A percentile compares a stretch with the other conserved stretches of the same genome.
These are phyloP conservation scores for Ophiostoma montium DNA, from an alignment of 2,329 filamentous ascomycete species.

Conservation along the genomic window DNA sequence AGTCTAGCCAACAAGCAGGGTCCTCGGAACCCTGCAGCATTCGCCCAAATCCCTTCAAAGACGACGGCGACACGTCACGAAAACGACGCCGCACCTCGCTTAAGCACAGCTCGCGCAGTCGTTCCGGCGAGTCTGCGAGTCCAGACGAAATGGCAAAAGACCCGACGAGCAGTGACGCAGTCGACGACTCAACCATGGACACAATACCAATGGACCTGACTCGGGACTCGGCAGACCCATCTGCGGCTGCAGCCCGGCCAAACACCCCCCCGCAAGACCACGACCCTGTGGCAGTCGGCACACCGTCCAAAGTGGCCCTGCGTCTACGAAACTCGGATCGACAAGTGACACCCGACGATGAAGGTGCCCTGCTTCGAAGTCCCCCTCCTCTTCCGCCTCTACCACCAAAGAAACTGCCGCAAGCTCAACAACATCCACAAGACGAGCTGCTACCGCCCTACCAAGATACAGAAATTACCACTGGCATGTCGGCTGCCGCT, in stretches of 20 bases:
- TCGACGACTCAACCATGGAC: not conserved
- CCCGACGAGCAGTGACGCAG: not conserved
- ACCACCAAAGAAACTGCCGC: not conserved
- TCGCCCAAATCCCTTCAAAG: constrained; percentile 48
- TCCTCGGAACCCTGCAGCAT: constrained; percentile 50
- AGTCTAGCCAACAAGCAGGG: constrained; percentile 42
- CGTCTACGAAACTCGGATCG: constrained; percentile 36
- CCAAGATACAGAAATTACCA: not conserved
- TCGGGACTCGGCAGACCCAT: not conserved
- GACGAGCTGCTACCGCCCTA: constrained; percentile 19
- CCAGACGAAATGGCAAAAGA: not conserved
- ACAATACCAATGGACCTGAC: not conserved
- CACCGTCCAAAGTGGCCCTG: constrained; percentile 32
- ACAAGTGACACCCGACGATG: not conserved
- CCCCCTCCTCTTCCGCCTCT: no score
- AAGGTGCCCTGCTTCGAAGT: not conserved
- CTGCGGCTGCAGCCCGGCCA: not conserved
- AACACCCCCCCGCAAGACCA: not conserved
- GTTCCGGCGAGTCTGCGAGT: constrained; percentile 30
- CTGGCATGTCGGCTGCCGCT: not conserved
- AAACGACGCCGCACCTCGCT: constrained; percentile 49
- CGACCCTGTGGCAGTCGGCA: not conserved
- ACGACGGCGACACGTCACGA: constrained; percentile 31
- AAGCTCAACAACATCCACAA: not conserved
- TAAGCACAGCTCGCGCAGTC: constrained; percentile 35